Base-by-base conservation (phyloP, 768 basidiomycete species). In the Suillus subaureus region DNA sequence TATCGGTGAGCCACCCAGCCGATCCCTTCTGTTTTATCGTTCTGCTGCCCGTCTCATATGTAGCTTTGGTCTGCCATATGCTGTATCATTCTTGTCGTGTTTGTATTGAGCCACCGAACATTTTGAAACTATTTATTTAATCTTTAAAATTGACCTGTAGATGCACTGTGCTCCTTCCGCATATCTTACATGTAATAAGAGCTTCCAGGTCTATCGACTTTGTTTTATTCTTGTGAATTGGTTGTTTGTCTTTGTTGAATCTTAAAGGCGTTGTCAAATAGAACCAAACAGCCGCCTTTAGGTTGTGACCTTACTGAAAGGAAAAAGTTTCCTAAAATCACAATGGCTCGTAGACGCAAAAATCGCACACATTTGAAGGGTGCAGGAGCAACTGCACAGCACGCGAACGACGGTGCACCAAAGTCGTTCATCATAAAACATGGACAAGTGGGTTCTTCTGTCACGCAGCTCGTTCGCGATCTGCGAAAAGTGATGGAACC, bases 391-490 rank as follows among this genome's bases (percentile, higher is more conserved):
- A 74, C 76, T 15, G 66, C 77, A 13, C 73, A 74, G 33, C 65
- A 66, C 28, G 73, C 78, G 2, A 70, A 74, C 28, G 77, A 79
- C 3, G 80, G 77, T 65, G 79, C 79, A 0, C 97, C 97, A 5
- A 97, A 93, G 80, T 96, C 95, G 0, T 99, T 99, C 73, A 92
- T 99, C 66, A 93, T 99, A 75, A 97, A 96, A 77, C 94, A 96
- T 79, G 97, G 97, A 47, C 88, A 90, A 64, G 96, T 99, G 37
- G 97, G 97, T 23, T 82, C 85, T 58, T 94, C 94, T 9, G 81
- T 98, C 64, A 79, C 89, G 6, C 93, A 96, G 73, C 90, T 99
- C 43, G 96, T 98, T 23, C 86, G 93, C 64, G 97, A 99, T 79
- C 81, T 97, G 73, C 84, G 97, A 72, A 93, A 93, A 78, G 93